Conservation (phyloP, 768 basidiomycete species). For the Pleurotus eryngii region DNA sequence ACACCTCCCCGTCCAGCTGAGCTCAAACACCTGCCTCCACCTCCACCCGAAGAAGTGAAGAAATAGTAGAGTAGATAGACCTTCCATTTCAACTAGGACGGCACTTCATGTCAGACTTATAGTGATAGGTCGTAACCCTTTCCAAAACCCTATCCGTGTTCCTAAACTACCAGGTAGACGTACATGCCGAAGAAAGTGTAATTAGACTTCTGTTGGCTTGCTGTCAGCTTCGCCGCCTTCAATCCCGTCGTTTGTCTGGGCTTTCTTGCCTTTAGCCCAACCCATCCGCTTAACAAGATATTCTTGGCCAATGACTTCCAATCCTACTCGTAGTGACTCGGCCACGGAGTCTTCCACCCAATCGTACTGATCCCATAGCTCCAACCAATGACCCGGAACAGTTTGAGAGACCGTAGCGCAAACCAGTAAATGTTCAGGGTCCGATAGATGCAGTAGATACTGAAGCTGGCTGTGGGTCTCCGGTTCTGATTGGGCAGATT, state of each 20-base stretch:
- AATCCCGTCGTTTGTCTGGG: constrained; percentile 20
- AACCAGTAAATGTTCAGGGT: constrained; percentile 75
- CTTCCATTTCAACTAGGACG: constrained; percentile 3
- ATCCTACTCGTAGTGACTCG: constrained; percentile 76
- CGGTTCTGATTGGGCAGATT: constrained; percentile 32
- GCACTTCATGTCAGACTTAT: background rate
- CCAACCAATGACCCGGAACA: constrained; percentile 82
- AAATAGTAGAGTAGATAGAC: constrained; percentile 44
- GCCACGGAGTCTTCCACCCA: constrained; percentile 97
- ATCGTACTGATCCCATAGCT: constrained; percentile 85
- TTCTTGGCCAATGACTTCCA: constrained; percentile 91
- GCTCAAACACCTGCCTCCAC: constrained; percentile 73
- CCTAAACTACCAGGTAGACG: too few relatives aligned
- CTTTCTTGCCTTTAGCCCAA: constrained; percentile 48
- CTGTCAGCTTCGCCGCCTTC: constrained; percentile 3
- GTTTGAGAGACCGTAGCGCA: constrained; percentile 82
- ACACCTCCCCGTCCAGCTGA: constrained; percentile 57
- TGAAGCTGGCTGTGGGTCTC: constrained; percentile 50
- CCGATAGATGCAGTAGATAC: constrained; percentile 69
- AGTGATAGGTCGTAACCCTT: background rate
- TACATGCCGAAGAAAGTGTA: too few relatives aligned
- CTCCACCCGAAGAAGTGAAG: constrained; percentile 76
- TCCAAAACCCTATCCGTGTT: too few relatives aligned
- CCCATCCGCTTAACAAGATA: constrained; percentile 86
- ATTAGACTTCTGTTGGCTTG: background rate